A percentile compares a stretch with the other conserved stretches of the same genome.
phyloP scores from a whole-genome alignment of 2,329 filamentous ascomycete species.

The Phaeophleospora eucalypticola region DNA sequence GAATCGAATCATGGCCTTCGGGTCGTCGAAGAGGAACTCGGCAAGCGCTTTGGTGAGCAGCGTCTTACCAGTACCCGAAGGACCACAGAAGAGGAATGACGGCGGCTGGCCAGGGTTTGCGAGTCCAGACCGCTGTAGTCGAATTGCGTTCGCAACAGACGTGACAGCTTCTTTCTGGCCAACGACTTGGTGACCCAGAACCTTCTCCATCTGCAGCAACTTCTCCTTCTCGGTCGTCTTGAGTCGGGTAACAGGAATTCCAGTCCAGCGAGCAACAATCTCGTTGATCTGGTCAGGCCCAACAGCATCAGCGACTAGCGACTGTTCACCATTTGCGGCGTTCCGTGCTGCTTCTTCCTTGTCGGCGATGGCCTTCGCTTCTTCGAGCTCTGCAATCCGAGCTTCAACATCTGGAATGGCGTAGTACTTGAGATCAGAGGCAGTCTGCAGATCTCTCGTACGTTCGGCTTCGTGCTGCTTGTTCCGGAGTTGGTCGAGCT shows the following conservation, averaged over 20 bases:
- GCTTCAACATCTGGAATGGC: constrained; percentile 88
- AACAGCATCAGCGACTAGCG: constrained; percentile 87
- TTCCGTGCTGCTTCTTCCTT: constrained; percentile 54
- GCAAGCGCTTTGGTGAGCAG: constrained; percentile 93
- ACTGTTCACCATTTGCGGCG: constrained; percentile 55
- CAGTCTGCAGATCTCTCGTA: constrained; percentile 75
- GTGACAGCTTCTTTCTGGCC: constrained; percentile 91
- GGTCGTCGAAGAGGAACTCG: constrained; percentile 95
- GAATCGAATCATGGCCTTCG: constrained; percentile 97
- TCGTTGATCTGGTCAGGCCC: constrained; percentile 98
- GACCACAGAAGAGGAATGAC: constrained; percentile 97
- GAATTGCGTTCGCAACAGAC: constrained; percentile 92
- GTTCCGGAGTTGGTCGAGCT: constrained; percentile 84
- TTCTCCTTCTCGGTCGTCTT: constrained; percentile 98
- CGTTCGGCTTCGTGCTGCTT: constrained; percentile 93
- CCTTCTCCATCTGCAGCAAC: constrained; percentile 92
- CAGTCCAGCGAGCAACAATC: constrained; percentile 96
- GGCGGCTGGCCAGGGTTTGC: constrained; percentile 95
- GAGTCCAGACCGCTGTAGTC: constrained; percentile 89
- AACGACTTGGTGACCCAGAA: constrained; percentile 77
- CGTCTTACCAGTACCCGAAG: constrained; percentile 97
- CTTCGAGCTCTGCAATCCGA: constrained; percentile 76
- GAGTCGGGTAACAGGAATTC: constrained; percentile 89
- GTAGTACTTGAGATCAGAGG: constrained; percentile 94
- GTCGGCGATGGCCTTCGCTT: constrained; percentile 75